Evolutionary conservation across 2,329 filamentous ascomycete species (phyloP), one percentile per base, ranked within the genome.

Genomic region (Ophiostoma himal-ulmi): DNA sequence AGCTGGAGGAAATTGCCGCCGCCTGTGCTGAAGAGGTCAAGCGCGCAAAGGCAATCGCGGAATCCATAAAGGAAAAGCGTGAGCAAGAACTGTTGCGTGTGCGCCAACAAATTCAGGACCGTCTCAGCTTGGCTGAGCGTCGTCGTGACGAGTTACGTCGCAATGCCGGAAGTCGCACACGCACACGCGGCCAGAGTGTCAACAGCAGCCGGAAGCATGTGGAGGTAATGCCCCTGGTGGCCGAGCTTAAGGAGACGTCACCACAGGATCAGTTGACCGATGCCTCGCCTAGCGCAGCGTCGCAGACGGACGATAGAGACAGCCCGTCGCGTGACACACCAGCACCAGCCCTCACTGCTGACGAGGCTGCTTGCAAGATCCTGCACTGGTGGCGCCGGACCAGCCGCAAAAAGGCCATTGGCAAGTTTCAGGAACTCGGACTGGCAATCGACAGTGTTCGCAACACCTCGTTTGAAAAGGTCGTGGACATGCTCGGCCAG

Each of bases 1-100:
- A 94, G 75, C 80, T 95, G 22, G 91, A 91, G 10, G 91, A 94
- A 78, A 93, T 94, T 62, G 91, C 92, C 4, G 90, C 91, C 67
- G 85, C 88, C 72, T 94, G 92, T 77, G 92, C 92, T 26, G 91
- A 93, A 78, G 92, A 95, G 77, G 92, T 95, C 20, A 89, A 91
- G 77, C 86, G 91, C 73, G 91, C 91, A 69, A 94, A 94, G 82
- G 89, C 91, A 68, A 85, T 94, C n/a, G 91, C 91, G 17, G 91
- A 93, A 78, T 89, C 86, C 71, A 93, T 91, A 82, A 93, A 92
- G 79, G 90, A 92, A 80, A 90, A 90, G 78, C 88, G 92, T 73
- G 89, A 93, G 76, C 88, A 89, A 70, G 90, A 94, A 73, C 85
- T 91, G 70, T 84, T 84, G 74, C 88, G 88, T 76, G 84, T 91